Percentiles rank a stretch among this genome's conserved stretches.
Conservation (phyloP, 345 rosid genomes). For the Salix exigua region DNA sequence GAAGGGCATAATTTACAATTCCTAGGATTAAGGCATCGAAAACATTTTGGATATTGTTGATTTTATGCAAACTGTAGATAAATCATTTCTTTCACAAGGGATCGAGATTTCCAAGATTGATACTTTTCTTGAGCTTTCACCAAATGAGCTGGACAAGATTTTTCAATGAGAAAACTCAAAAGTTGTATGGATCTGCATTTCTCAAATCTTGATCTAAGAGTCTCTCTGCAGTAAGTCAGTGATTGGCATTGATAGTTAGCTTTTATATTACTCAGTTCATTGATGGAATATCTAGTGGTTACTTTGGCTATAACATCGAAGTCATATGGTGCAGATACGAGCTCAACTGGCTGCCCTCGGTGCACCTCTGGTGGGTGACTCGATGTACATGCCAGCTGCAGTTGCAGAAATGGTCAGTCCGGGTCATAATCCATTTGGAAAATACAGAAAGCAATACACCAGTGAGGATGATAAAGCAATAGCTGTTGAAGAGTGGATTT, state of each 20-base stretch:
- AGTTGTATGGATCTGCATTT: background rate
- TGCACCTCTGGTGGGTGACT: constrained; percentile 85
- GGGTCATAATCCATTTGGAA: constrained; percentile 67
- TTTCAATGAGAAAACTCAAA: background rate
- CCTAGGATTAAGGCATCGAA: too few species aligned
- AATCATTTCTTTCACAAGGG: too few species aligned
- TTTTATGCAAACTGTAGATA: too few species aligned
- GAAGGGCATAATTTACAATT: too few species aligned
- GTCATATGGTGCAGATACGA: constrained; percentile 53
- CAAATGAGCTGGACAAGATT: too few species aligned
- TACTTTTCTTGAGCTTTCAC: too few species aligned
- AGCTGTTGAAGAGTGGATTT: constrained; percentile 63
- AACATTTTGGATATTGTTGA: too few species aligned
- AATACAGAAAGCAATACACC: constrained; percentile 25
- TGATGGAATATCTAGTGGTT: background rate
- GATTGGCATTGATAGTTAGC: background rate
- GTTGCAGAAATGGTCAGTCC: constrained; percentile 61
- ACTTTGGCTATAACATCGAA: background rate
- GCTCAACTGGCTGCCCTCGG: constrained; percentile 88
- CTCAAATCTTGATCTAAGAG: background rate
- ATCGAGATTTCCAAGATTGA: too few species aligned
- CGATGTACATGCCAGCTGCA: constrained; percentile 88
- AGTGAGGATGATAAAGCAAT: constrained; percentile 47
- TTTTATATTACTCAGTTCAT: background rate
- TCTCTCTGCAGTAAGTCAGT: background rate